Percentiles rank a stretch among this genome's conserved stretches.
These are phyloP conservation scores for Amphicarpaea edgeworthii DNA, from an alignment of 306 rosid species.

Conservation along the genomic window DNA sequence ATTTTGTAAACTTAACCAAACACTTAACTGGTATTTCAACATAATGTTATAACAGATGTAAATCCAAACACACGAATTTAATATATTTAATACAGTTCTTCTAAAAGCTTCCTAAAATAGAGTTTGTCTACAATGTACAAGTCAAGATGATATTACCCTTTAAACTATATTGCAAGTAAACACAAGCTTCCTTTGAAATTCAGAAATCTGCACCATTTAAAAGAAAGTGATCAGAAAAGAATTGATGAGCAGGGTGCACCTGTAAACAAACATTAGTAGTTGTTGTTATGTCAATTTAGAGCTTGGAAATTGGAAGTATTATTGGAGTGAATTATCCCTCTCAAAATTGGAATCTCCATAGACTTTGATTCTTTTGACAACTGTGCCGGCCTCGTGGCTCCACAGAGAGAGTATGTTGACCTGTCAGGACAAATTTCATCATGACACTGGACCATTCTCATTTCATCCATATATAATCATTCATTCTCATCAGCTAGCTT, in stretches of 20 bases:
- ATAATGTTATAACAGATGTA: neutral
- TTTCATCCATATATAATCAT: neutral
- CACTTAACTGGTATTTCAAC: neutral
- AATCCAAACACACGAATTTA: neutral
- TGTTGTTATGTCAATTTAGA: slow-evolving; percentile 45
- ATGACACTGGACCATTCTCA: slow-evolving; percentile 33
- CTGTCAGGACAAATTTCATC: slow-evolving; percentile 42
- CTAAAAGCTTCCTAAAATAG: neutral
- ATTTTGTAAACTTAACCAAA: neutral
- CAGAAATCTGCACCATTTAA: neutral
- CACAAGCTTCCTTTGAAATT: neutral
- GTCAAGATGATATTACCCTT: neutral
- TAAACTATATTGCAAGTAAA: neutral
- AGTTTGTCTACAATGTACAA: neutral
- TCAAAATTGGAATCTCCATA: slow-evolving; percentile 25
- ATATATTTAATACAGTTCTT: neutral
- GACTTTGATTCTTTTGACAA: slow-evolving; percentile 50
- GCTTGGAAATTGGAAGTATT: slow-evolving; percentile 56
- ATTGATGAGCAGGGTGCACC: neutral
- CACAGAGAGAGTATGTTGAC: slow-evolving; percentile 47
- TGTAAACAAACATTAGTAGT: slow-evolving; percentile 27
- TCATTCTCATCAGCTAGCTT: neutral
- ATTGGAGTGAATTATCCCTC: slow-evolving; percentile 1
- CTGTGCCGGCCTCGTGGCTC: slow-evolving; percentile 54
- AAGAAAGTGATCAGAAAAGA: neutral